phyloP scores from a whole-genome alignment of 441 rosid genomes.

The Biscutella laevigata region DNA sequence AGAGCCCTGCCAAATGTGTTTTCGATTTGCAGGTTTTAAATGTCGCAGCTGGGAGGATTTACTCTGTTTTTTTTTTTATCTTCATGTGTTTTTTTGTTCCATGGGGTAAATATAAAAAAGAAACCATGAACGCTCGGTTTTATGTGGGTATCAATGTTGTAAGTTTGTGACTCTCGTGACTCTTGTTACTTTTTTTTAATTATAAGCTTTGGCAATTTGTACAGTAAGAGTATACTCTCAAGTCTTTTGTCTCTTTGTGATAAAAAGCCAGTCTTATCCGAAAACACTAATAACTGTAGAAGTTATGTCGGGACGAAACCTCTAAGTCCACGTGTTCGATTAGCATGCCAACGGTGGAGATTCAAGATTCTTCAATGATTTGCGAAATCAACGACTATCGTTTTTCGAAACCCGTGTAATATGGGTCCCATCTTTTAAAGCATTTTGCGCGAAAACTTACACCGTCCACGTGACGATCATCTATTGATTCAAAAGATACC shows the following conservation, averaged over 20 bases:
- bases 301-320: too few relatives aligned
- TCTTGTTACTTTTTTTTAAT: conserved; percentile 16
- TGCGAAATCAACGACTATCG: too few relatives aligned
- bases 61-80: conserved; percentile 6
- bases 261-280: background rate
- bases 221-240: background rate
- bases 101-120: conserved; percentile 25
- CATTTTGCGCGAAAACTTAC: background rate
- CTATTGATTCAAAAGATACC: background rate
- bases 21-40: conserved; percentile 25
- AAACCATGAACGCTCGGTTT: conserved; percentile 26
- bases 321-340: too few relatives aligned
- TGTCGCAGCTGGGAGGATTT: conserved; percentile 15
- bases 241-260: background rate
- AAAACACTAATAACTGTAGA: too few relatives aligned
- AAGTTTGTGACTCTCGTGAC: conserved; percentile 22
- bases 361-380: conserved; percentile 13
- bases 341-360: conserved; percentile 21
- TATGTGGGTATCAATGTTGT: conserved; percentile 30
- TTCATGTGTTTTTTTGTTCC: conserved; percentile 15
- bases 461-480: conserved; percentile 17
- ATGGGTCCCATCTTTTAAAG: background rate
- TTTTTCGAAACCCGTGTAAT: conserved; percentile 1
- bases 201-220: conserved; percentile 26
- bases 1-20: conserved; percentile 23